A percentile compares a stretch with the other conserved stretches of the same genome.
Evolutionary conservation across 768 basidiomycete genomes (phyloP).

Genomic region (Mycena galopus): DNA sequence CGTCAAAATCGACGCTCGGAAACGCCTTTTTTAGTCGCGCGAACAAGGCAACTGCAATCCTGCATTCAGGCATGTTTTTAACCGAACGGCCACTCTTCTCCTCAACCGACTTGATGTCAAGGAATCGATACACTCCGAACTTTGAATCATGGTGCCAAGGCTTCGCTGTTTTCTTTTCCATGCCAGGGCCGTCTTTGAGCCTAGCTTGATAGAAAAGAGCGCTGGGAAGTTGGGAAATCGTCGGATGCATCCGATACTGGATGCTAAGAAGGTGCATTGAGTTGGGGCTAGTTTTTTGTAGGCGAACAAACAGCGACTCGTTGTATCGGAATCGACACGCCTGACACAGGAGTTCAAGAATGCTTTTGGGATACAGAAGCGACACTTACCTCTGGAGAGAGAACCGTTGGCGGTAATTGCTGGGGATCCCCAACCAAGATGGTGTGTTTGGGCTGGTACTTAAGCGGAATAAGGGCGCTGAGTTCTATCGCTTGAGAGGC

Average conservation of each 20-base stretch:
- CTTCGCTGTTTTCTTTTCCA: conserved; percentile 85
- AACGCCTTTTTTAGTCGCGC: conserved; percentile 77
- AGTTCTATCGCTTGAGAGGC: conserved; percentile 97
- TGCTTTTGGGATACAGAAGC: neutral
- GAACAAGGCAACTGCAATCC: conserved; percentile 84
- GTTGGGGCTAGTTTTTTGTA: conserved; percentile 84
- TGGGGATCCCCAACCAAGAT: conserved; percentile 97
- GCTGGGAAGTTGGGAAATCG: conserved; percentile 92
- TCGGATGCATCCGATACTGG: conserved; percentile 99
- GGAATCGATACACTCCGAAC: conserved; percentile 91
- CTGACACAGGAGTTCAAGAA: conserved; percentile 48
- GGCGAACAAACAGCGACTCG: conserved; percentile 92
- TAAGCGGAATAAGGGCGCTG: conserved; percentile 94
- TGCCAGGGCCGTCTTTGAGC: conserved; percentile 88
- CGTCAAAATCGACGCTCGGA: conserved; percentile 56
- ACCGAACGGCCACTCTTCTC: conserved; percentile 76
- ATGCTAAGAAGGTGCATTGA: conserved; percentile 95
- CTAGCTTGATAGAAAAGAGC: conserved; percentile 86
- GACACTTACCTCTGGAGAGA: conserved; percentile 58
- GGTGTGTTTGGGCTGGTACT: conserved; percentile 85
- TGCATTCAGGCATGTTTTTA: conserved; percentile 80
- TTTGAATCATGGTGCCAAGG: conserved; percentile 87
- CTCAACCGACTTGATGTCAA: conserved; percentile 85
- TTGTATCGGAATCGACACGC: conserved; percentile 83
- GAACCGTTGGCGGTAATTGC: conserved; percentile 92